Base-by-base conservation (phyloP, 352 stramenopile genomes). In the Phytopythium helicoides region DNA sequence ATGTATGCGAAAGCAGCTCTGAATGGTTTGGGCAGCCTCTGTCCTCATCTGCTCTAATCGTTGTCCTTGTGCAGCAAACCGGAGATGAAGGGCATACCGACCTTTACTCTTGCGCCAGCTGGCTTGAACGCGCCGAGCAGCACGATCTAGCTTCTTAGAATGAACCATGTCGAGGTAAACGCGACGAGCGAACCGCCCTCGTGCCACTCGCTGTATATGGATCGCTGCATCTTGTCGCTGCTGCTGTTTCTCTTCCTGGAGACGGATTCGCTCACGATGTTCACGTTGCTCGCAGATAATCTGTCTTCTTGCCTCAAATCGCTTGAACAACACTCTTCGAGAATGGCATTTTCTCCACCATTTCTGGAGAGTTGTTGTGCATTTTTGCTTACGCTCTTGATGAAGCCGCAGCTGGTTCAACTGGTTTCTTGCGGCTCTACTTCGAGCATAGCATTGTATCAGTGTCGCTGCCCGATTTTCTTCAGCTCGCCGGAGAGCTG, bases 31-130 rank as follows among this genome's bases (percentile, higher is more conserved):
- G 2, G 60, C 66, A 18, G 73, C 54, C 18, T 64, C 44, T 19
- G 67, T 39, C 14, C 61, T 52, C 8, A 53, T 62, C 5, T 66
- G 62, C 0, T 56, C 58, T 10, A 82, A 60, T 36, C 68, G 51
- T 2, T 81, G 64, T 1, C 67, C 64, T 44, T 84, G 68, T 3
- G 68, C 76, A 1, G 64, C 52, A 38, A 89, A 87, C 0, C 78
- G 78, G 12, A 84, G 39, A 38, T 75, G 71, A 0, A 89, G 56
- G 14, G 58, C 75, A 31, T 79, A 79, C 9, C 59, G 50, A 0
- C 65, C 68, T 39, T 68, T 64, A 39, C 68, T 65, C n/a, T 64
- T 60, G 14, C 76, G 70, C 70, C 76, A 87, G 50, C 69, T 78
- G 1, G 54, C 61, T 51, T 89, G 73, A 3, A 87, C 52, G 9